phyloP scores from a whole-genome alignment of 371 early-diverging fungal genomes.

The Mortierella sp. region DNA sequence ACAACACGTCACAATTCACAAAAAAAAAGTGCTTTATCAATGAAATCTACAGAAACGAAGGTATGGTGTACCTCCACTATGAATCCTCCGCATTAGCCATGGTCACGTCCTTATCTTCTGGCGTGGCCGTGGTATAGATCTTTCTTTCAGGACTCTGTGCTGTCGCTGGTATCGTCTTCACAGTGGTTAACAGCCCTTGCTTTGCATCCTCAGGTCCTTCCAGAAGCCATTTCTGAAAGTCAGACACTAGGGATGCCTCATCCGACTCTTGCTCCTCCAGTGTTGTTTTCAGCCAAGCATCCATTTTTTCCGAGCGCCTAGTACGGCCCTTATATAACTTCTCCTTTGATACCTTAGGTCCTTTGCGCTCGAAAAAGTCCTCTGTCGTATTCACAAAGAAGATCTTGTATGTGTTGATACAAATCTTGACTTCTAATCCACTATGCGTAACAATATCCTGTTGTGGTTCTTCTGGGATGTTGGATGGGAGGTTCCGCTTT shows the following conservation, averaged over 20 bases:
- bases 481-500: conserved; percentile 64
- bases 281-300: conserved; percentile 40
- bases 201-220: conserved; percentile 49
- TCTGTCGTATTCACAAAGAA: conserved; percentile 86
- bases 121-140: conserved; percentile 27
- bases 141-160: conserved; percentile 31
- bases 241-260: conserved; percentile 10
- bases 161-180: conserved; percentile 19
- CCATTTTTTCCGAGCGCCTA: conserved; percentile 40
- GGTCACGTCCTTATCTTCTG: conserved; percentile 44
- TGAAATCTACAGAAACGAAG: not conserved
- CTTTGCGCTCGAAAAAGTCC: conserved; percentile 72
- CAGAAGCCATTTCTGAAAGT: conserved; percentile 48
- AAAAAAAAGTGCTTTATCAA: conserved; percentile 12
- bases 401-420: conserved; percentile 89
- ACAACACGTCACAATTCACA: not conserved
- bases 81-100: conserved; percentile 34
- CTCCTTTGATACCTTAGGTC: conserved; percentile 20
- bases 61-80: conserved; percentile 11
- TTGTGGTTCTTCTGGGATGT: conserved; percentile 61
- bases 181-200: conserved; percentile 20
- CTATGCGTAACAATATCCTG: conserved; percentile 73
- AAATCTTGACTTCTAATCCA: conserved; percentile 89
- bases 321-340: conserved; percentile 27
- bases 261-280: conserved; percentile 40